Evolutionary conservation across 192 early-diverging fungal genomes (phyloP).

Genomic region (Coemansia sp.): DNA sequence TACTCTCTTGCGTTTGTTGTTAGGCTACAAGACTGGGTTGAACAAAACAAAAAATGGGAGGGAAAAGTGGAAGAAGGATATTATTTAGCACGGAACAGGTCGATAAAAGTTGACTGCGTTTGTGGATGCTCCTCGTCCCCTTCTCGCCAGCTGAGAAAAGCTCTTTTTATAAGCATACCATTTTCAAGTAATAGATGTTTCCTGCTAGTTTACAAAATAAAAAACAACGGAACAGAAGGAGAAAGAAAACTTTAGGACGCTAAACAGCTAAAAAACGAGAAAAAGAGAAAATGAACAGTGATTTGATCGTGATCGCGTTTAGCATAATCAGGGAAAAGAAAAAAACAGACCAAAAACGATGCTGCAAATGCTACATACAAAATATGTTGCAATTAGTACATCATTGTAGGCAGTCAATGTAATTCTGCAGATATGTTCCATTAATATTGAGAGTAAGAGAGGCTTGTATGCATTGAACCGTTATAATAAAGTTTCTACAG

Average conservation of each 20-base stretch:
- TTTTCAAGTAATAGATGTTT: background rate
- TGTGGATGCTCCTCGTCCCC: background rate
- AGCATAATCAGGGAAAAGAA: too few species aligned
- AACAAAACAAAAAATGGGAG: too few species aligned
- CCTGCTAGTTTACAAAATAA: background rate
- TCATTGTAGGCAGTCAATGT: too few species aligned
- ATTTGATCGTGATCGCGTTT: background rate
- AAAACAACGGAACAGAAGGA: background rate
- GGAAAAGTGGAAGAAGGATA: background rate
- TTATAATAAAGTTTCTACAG: too few species aligned
- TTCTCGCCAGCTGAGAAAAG: background rate
- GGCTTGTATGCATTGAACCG: too few species aligned
- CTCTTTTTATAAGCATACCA: background rate
- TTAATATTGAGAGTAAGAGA: too few species aligned
- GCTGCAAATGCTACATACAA: too few species aligned
- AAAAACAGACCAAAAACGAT: too few species aligned
- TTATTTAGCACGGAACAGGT: background rate
- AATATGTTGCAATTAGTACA: too few species aligned
- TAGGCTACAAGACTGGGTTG: conserved; percentile 57
- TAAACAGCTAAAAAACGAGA: background rate
- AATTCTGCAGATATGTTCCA: too few species aligned
- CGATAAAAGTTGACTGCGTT: background rate
- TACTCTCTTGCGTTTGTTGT: conserved; percentile 59
- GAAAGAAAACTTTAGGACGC: background rate
- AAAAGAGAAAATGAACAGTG: background rate